Evolutionary conservation across 164 flowering plant species (phyloP).

Genomic region (Buxus sempervirens): DNA sequence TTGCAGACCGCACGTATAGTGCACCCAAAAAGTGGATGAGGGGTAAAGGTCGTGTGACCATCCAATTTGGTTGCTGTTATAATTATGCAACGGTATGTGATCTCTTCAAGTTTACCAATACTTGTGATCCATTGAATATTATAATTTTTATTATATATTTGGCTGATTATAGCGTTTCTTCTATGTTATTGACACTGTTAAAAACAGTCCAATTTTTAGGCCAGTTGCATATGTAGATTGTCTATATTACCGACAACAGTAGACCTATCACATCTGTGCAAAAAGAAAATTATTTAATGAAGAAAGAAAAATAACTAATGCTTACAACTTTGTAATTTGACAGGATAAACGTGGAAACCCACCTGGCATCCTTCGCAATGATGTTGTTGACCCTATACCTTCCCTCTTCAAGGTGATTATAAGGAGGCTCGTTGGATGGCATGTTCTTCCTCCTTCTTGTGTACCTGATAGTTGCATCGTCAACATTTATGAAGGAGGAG

Average conservation of each 20-base stretch:
- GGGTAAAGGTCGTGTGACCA: constrained; percentile 91
- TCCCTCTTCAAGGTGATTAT: constrained; percentile 79
- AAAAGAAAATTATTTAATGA: neutral
- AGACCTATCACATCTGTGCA: neutral
- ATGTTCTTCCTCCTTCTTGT: constrained; percentile 83
- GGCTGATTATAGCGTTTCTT: neutral
- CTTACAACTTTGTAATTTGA: constrained; percentile 7
- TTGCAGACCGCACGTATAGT: constrained; percentile 72
- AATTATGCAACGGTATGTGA: constrained; percentile 74
- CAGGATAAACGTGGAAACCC: constrained; percentile 94
- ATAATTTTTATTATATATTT: no score
- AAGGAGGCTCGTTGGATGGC: constrained; percentile 80
- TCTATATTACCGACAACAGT: neutral
- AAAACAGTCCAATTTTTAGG: neutral
- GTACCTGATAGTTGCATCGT: constrained; percentile 96
- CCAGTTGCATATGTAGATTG: neutral
- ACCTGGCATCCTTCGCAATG: constrained; percentile 75
- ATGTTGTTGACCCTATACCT: constrained; percentile 77
- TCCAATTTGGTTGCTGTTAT: constrained; percentile 97
- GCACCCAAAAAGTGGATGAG: constrained; percentile 94
- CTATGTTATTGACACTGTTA: neutral
- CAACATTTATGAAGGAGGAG: constrained; percentile 90
- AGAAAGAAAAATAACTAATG: neutral
- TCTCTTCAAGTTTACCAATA: constrained; percentile 7
- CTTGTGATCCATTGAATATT: neutral